Conservation (phyloP, 106 monocot species). For the Dendrobium nobile region DNA sequence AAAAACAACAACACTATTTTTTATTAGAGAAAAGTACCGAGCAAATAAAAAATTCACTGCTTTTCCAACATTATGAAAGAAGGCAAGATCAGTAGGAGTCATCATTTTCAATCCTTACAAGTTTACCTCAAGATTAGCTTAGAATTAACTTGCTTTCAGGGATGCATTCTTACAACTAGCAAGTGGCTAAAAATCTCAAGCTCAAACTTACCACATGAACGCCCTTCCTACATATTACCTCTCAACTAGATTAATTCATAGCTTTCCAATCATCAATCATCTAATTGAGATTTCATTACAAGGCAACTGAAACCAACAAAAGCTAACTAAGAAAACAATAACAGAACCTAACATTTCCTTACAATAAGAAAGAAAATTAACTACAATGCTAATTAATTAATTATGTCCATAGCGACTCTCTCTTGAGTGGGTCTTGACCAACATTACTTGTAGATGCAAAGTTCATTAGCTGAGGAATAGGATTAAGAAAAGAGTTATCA, state of each 20-base stretch:
- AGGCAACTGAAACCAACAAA: neutral
- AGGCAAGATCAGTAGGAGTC: too few relatives aligned
- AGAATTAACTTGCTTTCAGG: too few relatives aligned
- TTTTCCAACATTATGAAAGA: too few relatives aligned
- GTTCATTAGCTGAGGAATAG: slow-evolving; percentile 38
- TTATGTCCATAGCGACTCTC: slow-evolving; percentile 75
- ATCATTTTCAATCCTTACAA: too few relatives aligned
- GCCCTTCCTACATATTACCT: too few relatives aligned
- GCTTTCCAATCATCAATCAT: neutral
- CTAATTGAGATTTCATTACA: neutral
- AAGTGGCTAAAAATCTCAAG: too few relatives aligned
- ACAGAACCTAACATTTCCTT: neutral
- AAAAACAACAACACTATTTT: too few relatives aligned
- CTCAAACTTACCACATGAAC: too few relatives aligned
- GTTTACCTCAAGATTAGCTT: too few relatives aligned
- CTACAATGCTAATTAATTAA: neutral
- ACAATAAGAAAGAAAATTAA: neutral
- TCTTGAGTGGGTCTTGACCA: slow-evolving; percentile 48
- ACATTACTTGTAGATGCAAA: slow-evolving; percentile 37
- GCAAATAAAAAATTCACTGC: too few relatives aligned
- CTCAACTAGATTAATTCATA: neutral
- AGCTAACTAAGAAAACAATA: neutral
- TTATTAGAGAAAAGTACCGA: too few relatives aligned
- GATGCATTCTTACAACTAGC: too few relatives aligned
- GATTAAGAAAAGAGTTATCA: slow-evolving; percentile 7